Percentiles rank a stretch among this genome's conserved stretches.
phyloP scores from a whole-genome alignment of 2,329 filamentous ascomycete genomes.

The Fusarium sublunatum region DNA sequence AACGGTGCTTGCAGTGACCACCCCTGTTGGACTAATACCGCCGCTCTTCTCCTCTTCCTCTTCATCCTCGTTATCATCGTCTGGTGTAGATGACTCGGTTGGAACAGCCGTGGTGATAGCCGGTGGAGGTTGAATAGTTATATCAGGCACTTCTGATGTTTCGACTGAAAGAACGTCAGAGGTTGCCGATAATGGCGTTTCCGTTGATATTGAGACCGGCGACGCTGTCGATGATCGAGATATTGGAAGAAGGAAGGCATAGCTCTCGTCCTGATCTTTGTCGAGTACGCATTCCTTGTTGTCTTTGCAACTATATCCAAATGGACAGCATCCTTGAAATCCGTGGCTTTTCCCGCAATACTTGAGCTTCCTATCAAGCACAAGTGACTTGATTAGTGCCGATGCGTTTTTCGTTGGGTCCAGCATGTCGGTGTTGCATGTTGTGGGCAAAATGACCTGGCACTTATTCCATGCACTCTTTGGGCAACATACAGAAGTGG shows the following conservation, averaged over 20 bases:
- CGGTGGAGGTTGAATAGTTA: slow-evolving; percentile 20
- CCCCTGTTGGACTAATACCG: slow-evolving; percentile 34
- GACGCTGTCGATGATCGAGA: slow-evolving; percentile 20
- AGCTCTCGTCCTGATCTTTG: slow-evolving; percentile 36
- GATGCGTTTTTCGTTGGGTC: slow-evolving; percentile 31
- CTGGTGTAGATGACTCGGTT: slow-evolving; percentile 20
- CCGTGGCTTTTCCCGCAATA: slow-evolving; percentile 35
- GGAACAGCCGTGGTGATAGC: slow-evolving; percentile 12
- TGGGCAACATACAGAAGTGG: slow-evolving; percentile 44
- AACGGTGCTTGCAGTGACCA: slow-evolving; percentile 41
- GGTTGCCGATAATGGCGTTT: slow-evolving; percentile 4
- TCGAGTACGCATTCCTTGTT: slow-evolving; percentile 37
- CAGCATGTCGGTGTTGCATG: slow-evolving; percentile 36
- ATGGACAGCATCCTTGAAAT: slow-evolving; percentile 39
- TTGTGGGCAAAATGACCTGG: slow-evolving; percentile 38
- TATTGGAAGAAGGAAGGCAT: slow-evolving; percentile 37
- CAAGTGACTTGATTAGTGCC: slow-evolving; percentile 39
- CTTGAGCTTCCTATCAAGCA: slow-evolving; percentile 31
- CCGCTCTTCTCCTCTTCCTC: slow-evolving; percentile 16
- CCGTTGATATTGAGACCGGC: slow-evolving; percentile 15
- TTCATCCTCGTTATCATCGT: slow-evolving; percentile 14
- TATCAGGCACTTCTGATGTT: slow-evolving; percentile 34
- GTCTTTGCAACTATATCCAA: slow-evolving; percentile 42
- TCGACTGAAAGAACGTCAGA: slow-evolving; percentile 30
- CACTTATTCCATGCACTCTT: slow-evolving; percentile 31